Evolutionary conservation across 2,329 filamentous ascomycete genomes (phyloP).

Genomic region (Fusarium sacchari): DNA sequence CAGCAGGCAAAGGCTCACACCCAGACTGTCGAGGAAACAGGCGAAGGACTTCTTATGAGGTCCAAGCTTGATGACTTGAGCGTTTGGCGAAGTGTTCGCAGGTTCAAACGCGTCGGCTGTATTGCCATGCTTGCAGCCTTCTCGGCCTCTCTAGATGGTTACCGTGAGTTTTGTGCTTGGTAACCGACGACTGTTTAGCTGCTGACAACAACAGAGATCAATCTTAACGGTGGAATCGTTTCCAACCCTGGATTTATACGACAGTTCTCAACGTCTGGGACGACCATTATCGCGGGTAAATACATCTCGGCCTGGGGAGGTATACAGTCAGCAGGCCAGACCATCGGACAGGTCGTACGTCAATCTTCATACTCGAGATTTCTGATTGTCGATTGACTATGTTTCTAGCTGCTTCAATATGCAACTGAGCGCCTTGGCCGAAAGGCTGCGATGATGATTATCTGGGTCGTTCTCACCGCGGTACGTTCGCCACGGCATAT

Average conservation of each 20-base stretch:
- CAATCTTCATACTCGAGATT: accelerated
- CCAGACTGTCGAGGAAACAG: not conserved
- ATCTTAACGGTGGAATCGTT: not conserved
- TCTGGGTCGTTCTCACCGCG: not conserved
- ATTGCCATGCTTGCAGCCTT: not conserved
- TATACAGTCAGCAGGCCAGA: not conserved
- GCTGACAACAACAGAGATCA: not conserved
- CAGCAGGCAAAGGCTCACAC: not conserved
- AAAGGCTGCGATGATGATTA: not conserved
- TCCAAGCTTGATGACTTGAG: not conserved
- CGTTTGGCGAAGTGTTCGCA: not conserved
- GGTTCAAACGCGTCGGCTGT: not conserved
- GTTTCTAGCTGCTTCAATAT: not conserved
- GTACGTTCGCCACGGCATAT: not conserved
- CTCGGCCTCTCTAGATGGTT: not conserved
- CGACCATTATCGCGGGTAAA: not conserved
- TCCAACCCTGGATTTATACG: not conserved
- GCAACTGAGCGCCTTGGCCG: not conserved
- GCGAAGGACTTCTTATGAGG: not conserved
- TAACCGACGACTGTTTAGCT: too few species aligned
- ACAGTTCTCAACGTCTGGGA: not conserved
- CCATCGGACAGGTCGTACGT: not conserved
- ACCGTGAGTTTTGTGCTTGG: not conserved
- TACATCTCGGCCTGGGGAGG: not conserved
- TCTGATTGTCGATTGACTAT: accelerated